Evolutionary conservation across 805 yeast species (phyloP), one percentile per base, ranked within the genome.

Genomic region (Candida maris): DNA sequence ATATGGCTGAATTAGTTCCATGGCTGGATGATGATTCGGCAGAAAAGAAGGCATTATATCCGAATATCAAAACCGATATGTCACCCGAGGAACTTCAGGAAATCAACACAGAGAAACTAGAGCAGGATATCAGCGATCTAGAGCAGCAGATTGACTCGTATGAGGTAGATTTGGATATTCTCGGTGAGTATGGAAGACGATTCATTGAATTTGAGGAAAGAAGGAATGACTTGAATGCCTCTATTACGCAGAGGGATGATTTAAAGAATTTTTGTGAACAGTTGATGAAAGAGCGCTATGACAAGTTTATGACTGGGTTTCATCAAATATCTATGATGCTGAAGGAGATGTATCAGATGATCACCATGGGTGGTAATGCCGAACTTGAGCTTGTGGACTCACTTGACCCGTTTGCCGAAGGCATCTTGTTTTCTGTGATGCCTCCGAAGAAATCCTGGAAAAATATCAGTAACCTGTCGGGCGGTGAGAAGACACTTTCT

Each of bases 281-380:
- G 12, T 66, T 87, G 48, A 82, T 82, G 56, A 75, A 81, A 37
- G 77, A 71, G 41, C 68, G 97, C 35, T 68, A 84, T 36, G 88
- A 81, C 44, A 97, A 93, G 59, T 93, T 93, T 54, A 88, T 88
- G 95, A 77, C 75, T 44, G 98, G 99, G 0, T 93, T 94, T 65
- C 76, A 80, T 46, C 71, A 79, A 15, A 93, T 93, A 19, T 87
- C 97, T 1, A 68, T 79, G 57, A 85, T 95, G 5, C 71, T 93
- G 46, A 93, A 91, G 58, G 96, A 87, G 52, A 89, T 93, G 97
- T 93, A 93, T 54, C 95, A 89, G 55, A 85, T 93, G 94, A 93
- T 93, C 42, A 93, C 98, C 1, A 88, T 91, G 94, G 98, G 98
- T 19, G 99, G 99, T 22, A 93, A 91, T 65, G 99, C 99, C 0